These are phyloP conservation scores for Durio zibethinus DNA, from an alignment of 345 rosid species.

Conservation along the genomic window DNA sequence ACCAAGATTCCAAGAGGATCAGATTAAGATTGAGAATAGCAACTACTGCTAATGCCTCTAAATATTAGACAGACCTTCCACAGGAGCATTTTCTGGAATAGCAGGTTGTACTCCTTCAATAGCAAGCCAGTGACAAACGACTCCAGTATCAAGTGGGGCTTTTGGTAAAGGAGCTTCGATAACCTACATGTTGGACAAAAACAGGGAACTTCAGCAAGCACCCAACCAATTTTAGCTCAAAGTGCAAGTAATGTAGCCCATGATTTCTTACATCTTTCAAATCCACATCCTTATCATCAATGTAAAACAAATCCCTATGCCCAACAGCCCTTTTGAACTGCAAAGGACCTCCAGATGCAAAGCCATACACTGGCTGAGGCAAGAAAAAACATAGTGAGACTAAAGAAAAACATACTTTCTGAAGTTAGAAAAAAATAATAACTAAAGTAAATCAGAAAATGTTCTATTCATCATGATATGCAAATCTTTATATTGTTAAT, in stretches of 20 bases:
- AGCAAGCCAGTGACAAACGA: conserved; percentile 95
- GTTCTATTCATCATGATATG: not conserved
- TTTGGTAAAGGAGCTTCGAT: conserved; percentile 96
- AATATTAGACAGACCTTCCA: conserved; percentile 57
- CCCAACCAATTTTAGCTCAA: conserved; percentile 6
- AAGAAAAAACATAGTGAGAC: conserved; percentile 26
- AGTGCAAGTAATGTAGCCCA: not conserved
- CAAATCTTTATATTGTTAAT: not conserved
- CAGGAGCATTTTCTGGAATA: conserved; percentile 91
- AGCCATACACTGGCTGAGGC: conserved; percentile 81
- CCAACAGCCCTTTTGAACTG: conserved; percentile 89
- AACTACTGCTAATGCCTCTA: conserved; percentile 14
- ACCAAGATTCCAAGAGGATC: not conserved
- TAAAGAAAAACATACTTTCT: not conserved
- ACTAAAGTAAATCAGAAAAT: not conserved
- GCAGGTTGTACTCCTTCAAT: conserved; percentile 97
- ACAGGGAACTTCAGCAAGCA: conserved; percentile 7
- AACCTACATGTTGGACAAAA: conserved; percentile 46
- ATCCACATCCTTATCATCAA: conserved; percentile 90
- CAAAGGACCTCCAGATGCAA: conserved; percentile 70
- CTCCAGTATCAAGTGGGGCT: conserved; percentile 86
- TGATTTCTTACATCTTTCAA: conserved; percentile 79
- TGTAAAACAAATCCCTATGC: conserved; percentile 78
- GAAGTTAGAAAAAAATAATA: not conserved
- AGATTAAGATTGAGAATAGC: not conserved